Conservation (phyloP, 73 alveolate species). For the Tetrahymena malaccensis region DNA sequence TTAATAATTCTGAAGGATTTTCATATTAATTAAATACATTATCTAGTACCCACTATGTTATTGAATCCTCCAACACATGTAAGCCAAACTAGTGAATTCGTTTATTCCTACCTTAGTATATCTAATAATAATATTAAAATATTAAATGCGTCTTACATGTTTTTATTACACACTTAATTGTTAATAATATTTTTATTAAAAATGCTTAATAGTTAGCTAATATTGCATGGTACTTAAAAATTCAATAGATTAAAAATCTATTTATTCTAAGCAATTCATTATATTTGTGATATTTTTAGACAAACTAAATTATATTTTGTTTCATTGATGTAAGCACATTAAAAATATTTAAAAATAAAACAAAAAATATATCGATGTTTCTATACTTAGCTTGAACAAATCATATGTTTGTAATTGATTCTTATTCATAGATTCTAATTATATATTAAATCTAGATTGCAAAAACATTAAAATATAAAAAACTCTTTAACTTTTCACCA, state of each 20-base stretch:
- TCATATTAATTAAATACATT: neutral
- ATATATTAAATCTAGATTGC: neutral
- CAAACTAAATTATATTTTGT: no score
- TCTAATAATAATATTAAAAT: no score
- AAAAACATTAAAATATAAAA: neutral
- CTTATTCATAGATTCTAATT: neutral
- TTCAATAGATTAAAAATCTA: no score
- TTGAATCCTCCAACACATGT: neutral
- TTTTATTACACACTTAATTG: neutral
- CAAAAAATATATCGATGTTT: no score
- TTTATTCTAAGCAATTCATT: no score
- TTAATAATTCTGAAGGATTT: neutral
- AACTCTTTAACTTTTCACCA: neutral
- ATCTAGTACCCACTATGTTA: neutral
- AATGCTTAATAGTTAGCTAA: neutral
- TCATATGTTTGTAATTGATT: no score
- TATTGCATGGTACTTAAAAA: no score
- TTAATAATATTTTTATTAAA: no score
- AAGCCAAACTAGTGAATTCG: neutral
- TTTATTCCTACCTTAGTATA: neutral
- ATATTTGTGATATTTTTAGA: no score
- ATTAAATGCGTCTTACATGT: neutral
- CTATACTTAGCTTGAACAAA: no score
- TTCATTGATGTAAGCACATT: no score
- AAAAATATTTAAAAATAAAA: no score